Conservation (phyloP, 441 rosid species). For the Gossypium davidsonii region DNA sequence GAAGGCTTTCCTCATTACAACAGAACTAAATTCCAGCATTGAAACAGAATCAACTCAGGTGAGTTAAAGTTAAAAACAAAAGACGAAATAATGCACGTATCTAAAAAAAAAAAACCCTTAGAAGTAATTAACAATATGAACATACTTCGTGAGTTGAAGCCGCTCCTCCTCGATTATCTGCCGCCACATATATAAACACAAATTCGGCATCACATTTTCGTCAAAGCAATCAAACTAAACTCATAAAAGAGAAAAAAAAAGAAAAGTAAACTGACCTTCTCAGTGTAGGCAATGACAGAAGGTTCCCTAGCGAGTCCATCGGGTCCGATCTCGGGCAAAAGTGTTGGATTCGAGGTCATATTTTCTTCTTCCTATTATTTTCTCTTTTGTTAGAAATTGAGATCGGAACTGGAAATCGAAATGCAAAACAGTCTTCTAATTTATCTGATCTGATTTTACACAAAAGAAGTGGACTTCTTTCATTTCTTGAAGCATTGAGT, state of each 20-base stretch:
- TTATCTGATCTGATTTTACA: conserved; percentile 17
- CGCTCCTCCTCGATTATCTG: conserved; percentile 89
- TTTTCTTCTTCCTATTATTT: not conserved
- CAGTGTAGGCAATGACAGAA: conserved; percentile 80
- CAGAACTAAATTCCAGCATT: not conserved
- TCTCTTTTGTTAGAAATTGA: not conserved
- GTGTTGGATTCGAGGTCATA: conserved; percentile 57
- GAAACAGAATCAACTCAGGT: not conserved
- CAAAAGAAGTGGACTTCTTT: not conserved
- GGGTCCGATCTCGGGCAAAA: conserved; percentile 75
- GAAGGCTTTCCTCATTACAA: not conserved
- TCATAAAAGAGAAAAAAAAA: not conserved
- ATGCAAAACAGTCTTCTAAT: not conserved
- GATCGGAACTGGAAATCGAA: conserved; percentile 8
- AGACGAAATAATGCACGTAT: not conserved
- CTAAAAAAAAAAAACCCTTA: not conserved
- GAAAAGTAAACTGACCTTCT: conserved; percentile 42
- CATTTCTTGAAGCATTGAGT: not conserved
- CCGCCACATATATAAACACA: not conserved
- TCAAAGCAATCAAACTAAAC: not conserved
- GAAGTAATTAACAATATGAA: not conserved
- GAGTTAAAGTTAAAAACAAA: not conserved
- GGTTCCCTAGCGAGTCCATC: conserved; percentile 83
- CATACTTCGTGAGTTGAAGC: conserved; percentile 77
- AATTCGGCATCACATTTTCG: conserved; percentile 10